These are phyloP conservation scores for Haplographium delicatum DNA, from an alignment of 495 filamentous ascomycete species.

Conservation along the genomic window DNA sequence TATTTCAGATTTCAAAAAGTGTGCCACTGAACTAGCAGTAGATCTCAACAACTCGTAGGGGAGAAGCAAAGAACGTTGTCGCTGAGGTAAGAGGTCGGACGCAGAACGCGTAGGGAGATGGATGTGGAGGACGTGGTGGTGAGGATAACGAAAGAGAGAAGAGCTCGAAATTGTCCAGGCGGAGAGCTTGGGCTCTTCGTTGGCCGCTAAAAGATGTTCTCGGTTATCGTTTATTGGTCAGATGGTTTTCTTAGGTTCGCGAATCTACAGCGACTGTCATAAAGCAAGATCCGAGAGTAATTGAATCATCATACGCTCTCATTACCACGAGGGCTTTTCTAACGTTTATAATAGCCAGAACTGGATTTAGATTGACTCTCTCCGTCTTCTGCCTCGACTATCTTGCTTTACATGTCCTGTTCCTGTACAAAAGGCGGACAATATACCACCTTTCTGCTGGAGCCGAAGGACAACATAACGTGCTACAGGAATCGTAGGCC, in stretches of 20 bases:
- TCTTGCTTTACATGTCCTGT: too few species aligned
- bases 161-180: neutral
- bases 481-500: slow-evolving; percentile 7
- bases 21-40: too few species aligned
- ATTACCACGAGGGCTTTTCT: neutral
- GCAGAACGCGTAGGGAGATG: slow-evolving; percentile 70
- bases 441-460: neutral
- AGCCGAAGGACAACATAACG: slow-evolving; percentile 14
- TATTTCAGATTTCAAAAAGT: too few species aligned
- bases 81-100: too few species aligned
- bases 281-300: neutral
- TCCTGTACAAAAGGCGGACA: too few species aligned
- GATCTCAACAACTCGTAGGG: slow-evolving; percentile 14
- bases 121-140: neutral
- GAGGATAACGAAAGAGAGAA: neutral
- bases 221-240: neutral
- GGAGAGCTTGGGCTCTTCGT: slow-evolving; percentile 6
- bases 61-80: slow-evolving; percentile 10
- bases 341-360: too few species aligned
- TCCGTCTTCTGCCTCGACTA: too few species aligned
- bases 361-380: too few species aligned
- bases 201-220: neutral
- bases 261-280: too few species aligned
- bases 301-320: neutral
- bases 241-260: neutral